Evolutionary conservation across 768 basidiomycete genomes (phyloP), one percentile per base, ranked within the genome.

Genomic region (Leccinum longicurvipes): DNA sequence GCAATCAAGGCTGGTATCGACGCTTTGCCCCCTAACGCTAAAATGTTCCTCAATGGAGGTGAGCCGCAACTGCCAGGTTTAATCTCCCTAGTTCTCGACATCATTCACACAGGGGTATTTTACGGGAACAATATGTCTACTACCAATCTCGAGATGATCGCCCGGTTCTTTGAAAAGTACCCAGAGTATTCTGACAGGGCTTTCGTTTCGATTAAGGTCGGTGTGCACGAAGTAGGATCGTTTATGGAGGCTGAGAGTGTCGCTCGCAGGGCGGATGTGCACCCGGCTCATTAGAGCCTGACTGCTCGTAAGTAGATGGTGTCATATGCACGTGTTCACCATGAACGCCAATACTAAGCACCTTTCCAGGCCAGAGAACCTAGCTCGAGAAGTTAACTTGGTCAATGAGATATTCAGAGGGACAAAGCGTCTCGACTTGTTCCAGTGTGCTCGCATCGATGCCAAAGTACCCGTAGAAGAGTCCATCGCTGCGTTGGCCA

Each of bases 341-440:
- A 21, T 21, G 41, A 17, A 12, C 15, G 12, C 12, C 31, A 47
- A 2, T 32, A 14, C 25, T 9, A 28, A 41, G 12, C 0, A 5
- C 17, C 6, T 23, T 6, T 31, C 9, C 36, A 67, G 68, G 2
- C 60, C 61, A 6, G 81, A 77, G 53, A 78, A 76, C 60, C 63
- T 85, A 7, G 66, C 77, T 9, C 66, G 73, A n/a, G 82, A 83
- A 34, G 51, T 85, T 14, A 66, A 74, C 28, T 65, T 70, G 31
- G 72, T 80, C 60, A 74, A 77, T 53, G 70, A 67, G 5, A 73
- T 73, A 19, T 70, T 87, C 6, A 76, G 81, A 9, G 77, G 77
- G 15, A 77, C 72, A 53, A 83, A 82, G 70, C 78, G 74, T 47
- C 64, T 87, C 54, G 87, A 89, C 64, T 67, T 89, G 2, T 89